Evolutionary conservation across 805 yeast species (phyloP).

Genomic region (Yamadazyma kitorensis): DNA sequence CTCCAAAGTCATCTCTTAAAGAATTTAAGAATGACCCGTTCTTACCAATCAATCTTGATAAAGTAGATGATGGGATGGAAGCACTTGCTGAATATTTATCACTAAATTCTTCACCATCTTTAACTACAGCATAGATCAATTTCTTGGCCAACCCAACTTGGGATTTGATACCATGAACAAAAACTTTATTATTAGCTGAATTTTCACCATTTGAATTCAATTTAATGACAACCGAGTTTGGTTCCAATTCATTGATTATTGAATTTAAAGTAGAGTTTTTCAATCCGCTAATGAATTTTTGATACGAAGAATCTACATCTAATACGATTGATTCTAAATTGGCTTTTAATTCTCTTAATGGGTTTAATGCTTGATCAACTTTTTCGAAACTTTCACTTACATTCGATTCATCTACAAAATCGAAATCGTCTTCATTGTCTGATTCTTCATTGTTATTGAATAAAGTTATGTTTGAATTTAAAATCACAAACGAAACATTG

Average conservation of each 20-base stretch:
- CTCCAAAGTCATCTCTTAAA: slow-evolving; percentile 70
- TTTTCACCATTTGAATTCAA: slow-evolving; percentile 39
- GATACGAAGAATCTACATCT: slow-evolving; percentile 52
- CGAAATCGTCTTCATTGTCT: slow-evolving; percentile 20
- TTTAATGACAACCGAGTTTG: slow-evolving; percentile 43
- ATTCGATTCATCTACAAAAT: slow-evolving; percentile 68
- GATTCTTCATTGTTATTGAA: slow-evolving; percentile 47
- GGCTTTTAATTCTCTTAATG: slow-evolving; percentile 56
- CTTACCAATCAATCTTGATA: slow-evolving; percentile 86
- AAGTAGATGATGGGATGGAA: slow-evolving; percentile 61
- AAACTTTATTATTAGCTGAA: slow-evolving; percentile 48
- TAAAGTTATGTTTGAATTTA: slow-evolving; percentile 53
- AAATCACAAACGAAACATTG: slow-evolving; percentile 57
- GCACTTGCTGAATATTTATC: slow-evolving; percentile 46
- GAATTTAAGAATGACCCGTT: slow-evolving; percentile 73
- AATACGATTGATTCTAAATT: slow-evolving; percentile 52
- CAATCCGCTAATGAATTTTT: slow-evolving; percentile 60
- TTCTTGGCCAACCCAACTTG: slow-evolving; percentile 56
- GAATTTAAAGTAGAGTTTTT: slow-evolving; percentile 54
- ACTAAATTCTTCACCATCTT: slow-evolving; percentile 52
- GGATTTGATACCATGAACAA: slow-evolving; percentile 64
- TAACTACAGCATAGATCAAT: slow-evolving; percentile 53
- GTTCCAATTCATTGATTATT: slow-evolving; percentile 35
- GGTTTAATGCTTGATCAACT: slow-evolving; percentile 54
- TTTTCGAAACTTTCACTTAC: slow-evolving; percentile 56